These are phyloP conservation scores for Cryptosporidium bovis DNA, from an alignment of 169 alveolate genomes.

Conservation along the genomic window DNA sequence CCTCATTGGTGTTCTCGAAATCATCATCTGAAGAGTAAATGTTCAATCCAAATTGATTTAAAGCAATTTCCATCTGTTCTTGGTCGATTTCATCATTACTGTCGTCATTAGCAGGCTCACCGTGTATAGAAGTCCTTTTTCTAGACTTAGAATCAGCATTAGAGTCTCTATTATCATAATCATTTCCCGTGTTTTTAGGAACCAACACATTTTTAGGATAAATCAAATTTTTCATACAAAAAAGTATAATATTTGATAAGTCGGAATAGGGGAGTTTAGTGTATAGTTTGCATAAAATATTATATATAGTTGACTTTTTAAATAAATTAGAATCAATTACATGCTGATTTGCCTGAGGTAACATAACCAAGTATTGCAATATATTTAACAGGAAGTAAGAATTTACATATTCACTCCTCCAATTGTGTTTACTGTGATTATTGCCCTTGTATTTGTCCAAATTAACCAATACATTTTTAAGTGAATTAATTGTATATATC, in stretches of 20 bases:
- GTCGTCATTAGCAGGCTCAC: not conserved
- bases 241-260: conserved; percentile 51
- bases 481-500: conserved; percentile 49
- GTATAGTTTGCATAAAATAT: conserved; percentile 28
- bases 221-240: conserved; percentile 63
- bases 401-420: conserved; percentile 67
- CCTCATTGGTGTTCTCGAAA: conserved; percentile 29
- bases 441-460: conserved; percentile 30
- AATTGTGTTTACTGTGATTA: conserved; percentile 4
- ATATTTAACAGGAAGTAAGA: conserved; percentile 54
- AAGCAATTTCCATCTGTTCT: conserved; percentile 14
- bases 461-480: conserved; percentile 31
- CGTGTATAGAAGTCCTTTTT: not conserved
- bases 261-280: conserved; percentile 49
- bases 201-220: conserved; percentile 50
- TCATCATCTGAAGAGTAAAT: conserved; percentile 60
- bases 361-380: conserved; percentile 37
- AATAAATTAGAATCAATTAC: conserved; percentile 1
- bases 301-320: conserved; percentile 24
- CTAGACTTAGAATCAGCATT: not conserved
- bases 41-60: conserved; percentile 20
- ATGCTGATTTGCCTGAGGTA: conserved; percentile 23
- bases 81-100: not conserved
- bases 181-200: conserved; percentile 21
- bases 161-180: too few relatives aligned